phyloP scores from a whole-genome alignment of 331 rosid genomes.

The Ulmus americana region DNA sequence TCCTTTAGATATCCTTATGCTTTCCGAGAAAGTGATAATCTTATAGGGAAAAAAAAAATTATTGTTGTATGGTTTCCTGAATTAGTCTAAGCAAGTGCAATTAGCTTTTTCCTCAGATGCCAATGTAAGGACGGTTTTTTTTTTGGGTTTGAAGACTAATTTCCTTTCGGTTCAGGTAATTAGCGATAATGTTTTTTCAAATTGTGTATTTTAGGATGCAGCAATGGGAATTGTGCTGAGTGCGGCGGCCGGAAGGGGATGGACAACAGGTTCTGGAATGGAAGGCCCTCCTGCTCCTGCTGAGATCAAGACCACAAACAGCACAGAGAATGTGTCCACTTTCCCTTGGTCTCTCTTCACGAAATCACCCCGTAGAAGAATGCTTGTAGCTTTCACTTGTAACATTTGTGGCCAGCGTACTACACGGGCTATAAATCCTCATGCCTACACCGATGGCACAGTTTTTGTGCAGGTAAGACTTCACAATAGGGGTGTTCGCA shows the following conservation, averaged over 20 bases:
- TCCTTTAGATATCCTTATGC: not conserved
- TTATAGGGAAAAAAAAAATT: not conserved
- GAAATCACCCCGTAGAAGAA: slow-evolving; percentile 86
- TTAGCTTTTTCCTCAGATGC: not conserved
- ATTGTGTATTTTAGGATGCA: slow-evolving; percentile 50
- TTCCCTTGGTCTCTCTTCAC: slow-evolving; percentile 98
- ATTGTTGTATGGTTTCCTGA: not conserved
- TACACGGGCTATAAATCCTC: slow-evolving; percentile 88
- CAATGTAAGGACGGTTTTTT: not conserved
- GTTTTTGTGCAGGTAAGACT: slow-evolving; percentile 85
- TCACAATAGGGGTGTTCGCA: not conserved
- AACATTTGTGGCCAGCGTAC: slow-evolving; percentile 91
- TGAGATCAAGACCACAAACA: slow-evolving; percentile 35
- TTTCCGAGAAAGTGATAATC: not conserved
- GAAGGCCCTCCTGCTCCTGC: slow-evolving; percentile 90
- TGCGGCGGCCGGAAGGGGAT: slow-evolving; percentile 84
- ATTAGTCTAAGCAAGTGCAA: not conserved
- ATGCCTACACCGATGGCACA: slow-evolving; percentile 96
- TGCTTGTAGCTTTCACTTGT: slow-evolving; percentile 89
- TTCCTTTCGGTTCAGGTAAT: not conserved
- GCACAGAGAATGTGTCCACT: slow-evolving; percentile 65
- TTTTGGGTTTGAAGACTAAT: too few relatives aligned
- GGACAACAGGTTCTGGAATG: slow-evolving; percentile 99
- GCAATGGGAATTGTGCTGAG: slow-evolving; percentile 94
- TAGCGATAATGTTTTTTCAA: slow-evolving; percentile 1